Conservation (phyloP, 2,329 filamentous ascomycete genomes). For the Coniella lustricola region DNA sequence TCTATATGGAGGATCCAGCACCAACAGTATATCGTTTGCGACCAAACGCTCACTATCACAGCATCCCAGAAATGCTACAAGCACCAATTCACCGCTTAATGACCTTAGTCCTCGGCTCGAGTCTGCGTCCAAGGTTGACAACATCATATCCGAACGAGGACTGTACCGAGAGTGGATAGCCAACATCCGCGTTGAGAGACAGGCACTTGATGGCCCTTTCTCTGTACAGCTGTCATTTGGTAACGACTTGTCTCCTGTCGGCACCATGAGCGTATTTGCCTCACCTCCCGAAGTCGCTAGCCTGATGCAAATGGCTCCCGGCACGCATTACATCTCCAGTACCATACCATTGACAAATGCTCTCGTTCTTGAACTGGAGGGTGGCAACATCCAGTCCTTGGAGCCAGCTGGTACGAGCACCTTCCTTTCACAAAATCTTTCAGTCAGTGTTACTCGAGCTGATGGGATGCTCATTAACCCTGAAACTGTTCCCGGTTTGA, state of each 20-base stretch:
- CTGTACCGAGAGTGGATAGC: conserved; percentile 59
- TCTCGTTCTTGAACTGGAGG: conserved; percentile 35
- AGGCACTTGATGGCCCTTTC: conserved; percentile 55
- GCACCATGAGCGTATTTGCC: conserved; percentile 52
- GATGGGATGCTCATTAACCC: conserved; percentile 24
- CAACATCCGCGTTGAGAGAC: conserved; percentile 56
- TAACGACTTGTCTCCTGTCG: conserved; percentile 43
- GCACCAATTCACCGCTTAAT: neutral
- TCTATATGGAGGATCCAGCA: conserved; percentile 48
- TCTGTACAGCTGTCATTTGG: conserved; percentile 64
- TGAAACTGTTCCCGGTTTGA: conserved; percentile 26
- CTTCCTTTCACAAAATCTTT: conserved; percentile 34
- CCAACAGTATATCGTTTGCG: conserved; percentile 25
- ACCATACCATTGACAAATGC: conserved; percentile 46
- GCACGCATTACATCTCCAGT: conserved; percentile 35
- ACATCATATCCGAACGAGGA: conserved; percentile 30
- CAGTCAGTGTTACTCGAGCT: conserved; percentile 25
- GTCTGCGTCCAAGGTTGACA: conserved; percentile 20
- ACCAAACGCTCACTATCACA: conserved; percentile 7
- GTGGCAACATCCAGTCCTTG: conserved; percentile 31
- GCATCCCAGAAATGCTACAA: neutral
- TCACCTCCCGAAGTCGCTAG: conserved; percentile 19
- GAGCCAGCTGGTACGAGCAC: conserved; percentile 30
- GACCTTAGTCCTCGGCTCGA: conserved; percentile 2
- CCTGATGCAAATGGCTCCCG: conserved; percentile 26